Percentiles rank a stretch among this genome's conserved stretches.
Conservation (phyloP, 2,329 filamentous ascomycete genomes). For the Fusarium sp. region DNA sequence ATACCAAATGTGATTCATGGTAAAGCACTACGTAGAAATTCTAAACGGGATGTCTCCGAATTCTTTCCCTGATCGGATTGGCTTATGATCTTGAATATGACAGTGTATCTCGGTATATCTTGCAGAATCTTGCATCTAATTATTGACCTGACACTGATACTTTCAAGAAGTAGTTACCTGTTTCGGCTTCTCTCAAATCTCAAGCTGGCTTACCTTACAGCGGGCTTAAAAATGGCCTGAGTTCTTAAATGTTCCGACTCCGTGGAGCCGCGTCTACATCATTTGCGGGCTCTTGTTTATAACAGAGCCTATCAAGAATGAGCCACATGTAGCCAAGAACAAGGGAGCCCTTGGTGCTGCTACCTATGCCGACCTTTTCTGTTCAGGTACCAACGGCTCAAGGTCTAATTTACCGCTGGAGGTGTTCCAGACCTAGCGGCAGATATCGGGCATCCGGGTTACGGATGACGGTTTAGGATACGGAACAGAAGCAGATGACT, state of each 20-base stretch:
- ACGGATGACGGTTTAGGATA: neutral
- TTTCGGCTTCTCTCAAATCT: neutral
- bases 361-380: conserved; percentile 35
- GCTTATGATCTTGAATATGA: neutral
- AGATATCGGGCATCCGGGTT: conserved; percentile 9
- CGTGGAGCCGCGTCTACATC: conserved; percentile 22
- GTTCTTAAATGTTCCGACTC: conserved; percentile 12
- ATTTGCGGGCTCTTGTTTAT: conserved; percentile 16
- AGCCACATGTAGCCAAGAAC: conserved; percentile 22
- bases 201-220: neutral
- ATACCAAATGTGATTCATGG: neutral
- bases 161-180: neutral
- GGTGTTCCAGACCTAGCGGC: conserved; percentile 9
- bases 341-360: conserved; percentile 25
- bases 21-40: neutral
- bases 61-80: neutral
- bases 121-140: neutral
- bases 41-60: neutral
- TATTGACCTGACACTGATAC: no score
- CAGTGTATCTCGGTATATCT: no score
- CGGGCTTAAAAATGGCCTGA: neutral
- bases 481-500: neutral
- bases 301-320: conserved; percentile 44
- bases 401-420: conserved; percentile 5
- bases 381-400: conserved; percentile 29